Base-by-base conservation (phyloP, 169 alveolate genomes). In the Perkinsus marinus region DNA sequence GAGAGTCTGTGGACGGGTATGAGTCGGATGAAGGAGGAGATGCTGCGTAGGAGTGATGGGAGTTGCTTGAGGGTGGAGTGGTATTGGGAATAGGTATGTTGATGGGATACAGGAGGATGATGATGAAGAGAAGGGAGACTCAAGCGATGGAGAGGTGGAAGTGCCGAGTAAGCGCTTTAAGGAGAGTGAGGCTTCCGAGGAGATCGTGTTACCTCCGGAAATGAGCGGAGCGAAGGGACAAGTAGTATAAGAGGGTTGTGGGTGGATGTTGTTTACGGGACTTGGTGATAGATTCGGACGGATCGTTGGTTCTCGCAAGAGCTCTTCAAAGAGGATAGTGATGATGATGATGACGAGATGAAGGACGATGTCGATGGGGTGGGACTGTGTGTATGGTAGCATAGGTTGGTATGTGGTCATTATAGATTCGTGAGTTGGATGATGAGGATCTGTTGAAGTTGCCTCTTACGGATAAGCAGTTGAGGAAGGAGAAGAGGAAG, bases 241-340 rank as follows among this genome's bases (percentile, higher is more conserved):
- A 30, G 79, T 57, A 57, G 30, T 19, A 43, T 9, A 17, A 17
- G 17, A 10, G 17, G 68, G 68, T 43, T 43, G 9, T 10, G 68
- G 68, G 68, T 9, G 68, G n/a, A n/a, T n/a, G n/a, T n/a, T n/a
- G n/a, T n/a, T n/a, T n/a, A n/a, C n/a, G n/a, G n/a, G n/a, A n/a
- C n/a, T 26, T 57, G 22, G 7, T 13, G 9, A 2, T 57, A 57
- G 79, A 69, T 90, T 39, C 68, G 91, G 6, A 57, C 91, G 39
- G 69, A 90, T 39, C 34, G 91, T 17, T 90, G 91, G 91, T 90
- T 90, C 91, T 90, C 91, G 19, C 91, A 90, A n/a, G 91, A 90
- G 37, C 37, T 90, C 69, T 90, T 90, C 91, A 90, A 69, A 57
- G 79, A 57, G 26, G 34, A 57, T 57, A 57, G 79, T 16, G 79